Evolutionary conservation across 441 rosid genomes (phyloP), one percentile per base, ranked within the genome.

Genomic region (Cnidoscolus chayamansa): DNA sequence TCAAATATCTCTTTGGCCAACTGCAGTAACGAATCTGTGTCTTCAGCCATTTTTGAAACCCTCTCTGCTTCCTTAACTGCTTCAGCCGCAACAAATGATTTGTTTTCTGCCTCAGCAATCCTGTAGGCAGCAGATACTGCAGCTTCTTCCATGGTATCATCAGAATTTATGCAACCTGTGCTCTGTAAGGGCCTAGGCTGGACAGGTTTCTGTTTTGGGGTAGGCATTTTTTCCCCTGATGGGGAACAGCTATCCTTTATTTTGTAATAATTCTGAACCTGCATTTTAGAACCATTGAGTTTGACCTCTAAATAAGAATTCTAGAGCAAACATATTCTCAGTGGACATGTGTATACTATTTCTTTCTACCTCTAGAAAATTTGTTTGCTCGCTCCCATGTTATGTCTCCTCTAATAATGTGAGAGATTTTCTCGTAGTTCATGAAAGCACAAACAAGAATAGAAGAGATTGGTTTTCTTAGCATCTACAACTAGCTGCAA

Each of bases 61-160:
- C 89, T 82, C 73, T 86, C 93, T 1, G 86, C 86, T 80, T 89
- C 94, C 72, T 82, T 85, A 62, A 89, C 85, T 57, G 89, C 87
- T 77, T 87, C 91, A 31, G 88, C 87, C 45, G 89, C 93, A 64
- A 86, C 84, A 75, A 79, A 80, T 6, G 88, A 81, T 72, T 84
- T 87, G 76, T 85, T 89, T 81, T 89, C 93, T 66, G 93, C 89
- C 64, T 89, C 89, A 0, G 86, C 88, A 32, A 86, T 72, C 68
- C 75, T 82, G 74, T 77, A 76, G 37, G 93, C 91, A 61, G 87
- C 86, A 32, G 87, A 77, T 0, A 50, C 47, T 11, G 91, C 87
- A 61, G 87, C 88, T 51, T 82, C 88, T 71, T 79, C 83, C 30
- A 77, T 55, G 10, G 80, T 76, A 65, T 83, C 86, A 31, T 54